Percentiles rank a stretch among this genome's conserved stretches.
These are phyloP conservation scores for Sclerotinia minor DNA, from an alignment of 2,329 filamentous ascomycete species.

Conservation along the genomic window DNA sequence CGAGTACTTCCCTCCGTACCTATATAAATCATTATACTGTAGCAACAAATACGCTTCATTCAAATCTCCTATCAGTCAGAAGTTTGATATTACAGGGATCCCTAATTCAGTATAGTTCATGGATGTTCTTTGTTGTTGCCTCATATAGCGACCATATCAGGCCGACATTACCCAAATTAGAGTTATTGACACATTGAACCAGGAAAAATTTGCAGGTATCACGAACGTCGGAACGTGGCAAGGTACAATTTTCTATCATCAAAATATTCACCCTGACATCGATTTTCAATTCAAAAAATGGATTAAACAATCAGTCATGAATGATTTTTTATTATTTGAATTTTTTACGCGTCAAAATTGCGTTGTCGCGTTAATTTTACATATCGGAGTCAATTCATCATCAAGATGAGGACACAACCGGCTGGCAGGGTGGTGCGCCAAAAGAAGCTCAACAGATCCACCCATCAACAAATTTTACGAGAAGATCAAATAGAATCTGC, in stretches of 20 bases:
- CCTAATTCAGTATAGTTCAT: slow-evolving; percentile 14
- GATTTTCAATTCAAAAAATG: slow-evolving; percentile 31
- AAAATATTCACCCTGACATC: slow-evolving; percentile 36
- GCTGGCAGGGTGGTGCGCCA: slow-evolving; percentile 43
- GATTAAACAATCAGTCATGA: slow-evolving; percentile 37
- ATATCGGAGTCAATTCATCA: slow-evolving; percentile 27
- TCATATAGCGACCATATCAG: slow-evolving; percentile 5
- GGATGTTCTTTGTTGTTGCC: slow-evolving; percentile 16
- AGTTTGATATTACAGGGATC: slow-evolving; percentile 22
- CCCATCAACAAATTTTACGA: slow-evolving; percentile 59
- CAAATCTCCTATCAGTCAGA: slow-evolving; percentile 17
- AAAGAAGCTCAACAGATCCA: slow-evolving; percentile 59
- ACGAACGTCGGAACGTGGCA: slow-evolving; percentile 24
- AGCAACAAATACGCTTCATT: not conserved
- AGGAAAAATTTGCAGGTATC: slow-evolving; percentile 25
- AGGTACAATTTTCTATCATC: slow-evolving; percentile 31
- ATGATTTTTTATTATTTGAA: slow-evolving; percentile 27
- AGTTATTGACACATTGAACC: slow-evolving; percentile 25
- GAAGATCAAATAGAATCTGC: slow-evolving; percentile 87
- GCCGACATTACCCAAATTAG: slow-evolving; percentile 21
- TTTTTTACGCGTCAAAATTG: slow-evolving; percentile 37
- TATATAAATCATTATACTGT: too few relatives aligned
- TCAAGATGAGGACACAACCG: slow-evolving; percentile 32
- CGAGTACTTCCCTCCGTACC: too few relatives aligned
- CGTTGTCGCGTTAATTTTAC: slow-evolving; percentile 26